Evolutionary conservation across 2,329 filamentous ascomycete genomes (phyloP), one percentile per base, ranked within the genome.

Genomic region (Xylaria sp.): DNA sequence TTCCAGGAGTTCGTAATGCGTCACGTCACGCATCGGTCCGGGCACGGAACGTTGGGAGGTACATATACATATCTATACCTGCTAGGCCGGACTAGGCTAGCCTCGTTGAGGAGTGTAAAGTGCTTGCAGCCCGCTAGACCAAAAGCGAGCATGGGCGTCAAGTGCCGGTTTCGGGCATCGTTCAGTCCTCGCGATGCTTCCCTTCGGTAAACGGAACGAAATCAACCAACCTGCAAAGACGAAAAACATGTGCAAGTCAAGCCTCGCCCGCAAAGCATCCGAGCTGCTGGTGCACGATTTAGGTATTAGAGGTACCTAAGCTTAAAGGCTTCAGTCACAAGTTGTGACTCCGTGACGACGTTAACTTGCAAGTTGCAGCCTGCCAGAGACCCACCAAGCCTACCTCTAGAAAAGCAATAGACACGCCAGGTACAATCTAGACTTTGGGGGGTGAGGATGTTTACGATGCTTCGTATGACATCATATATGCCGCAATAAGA

Each of bases 61-160:
- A 23, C 23, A 23, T 23, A 16, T 23, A 2, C 23, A 23, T 23
- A 4, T 23, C 23, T 30, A 30, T 4, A 30, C 4, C 23, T 30
- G 23, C 23, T 30, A 30, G 23, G 5, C 23, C 23, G 23, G 23
- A 30, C 4, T 30, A 30, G 18, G 54, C 54, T 61, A 59, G 53
- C 11, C 2, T 7, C 2, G 8, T 2, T 34, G 4, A 4, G 23
- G 37, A 9, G 5, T 5, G 37, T 42, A 10, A 10, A 59, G 52
- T 55, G 52, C 52, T 55, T 59, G 47, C 57, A 55, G 57, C 47
- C 19, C 23, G 16, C 47, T 49, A 49, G 23, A 23, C 47, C 47
- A 11, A 49, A 49, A 10, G 9, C n/a, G 23, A 30, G 23, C 23
- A 30, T 30, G 23, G 23, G 23, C 23, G 23, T 30, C 23, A 30